A percentile compares a stretch with the other conserved stretches of the same genome.
These are phyloP conservation scores for Breviolum minutum DNA, from an alignment of 73 alveolate species.

Conservation along the genomic window DNA sequence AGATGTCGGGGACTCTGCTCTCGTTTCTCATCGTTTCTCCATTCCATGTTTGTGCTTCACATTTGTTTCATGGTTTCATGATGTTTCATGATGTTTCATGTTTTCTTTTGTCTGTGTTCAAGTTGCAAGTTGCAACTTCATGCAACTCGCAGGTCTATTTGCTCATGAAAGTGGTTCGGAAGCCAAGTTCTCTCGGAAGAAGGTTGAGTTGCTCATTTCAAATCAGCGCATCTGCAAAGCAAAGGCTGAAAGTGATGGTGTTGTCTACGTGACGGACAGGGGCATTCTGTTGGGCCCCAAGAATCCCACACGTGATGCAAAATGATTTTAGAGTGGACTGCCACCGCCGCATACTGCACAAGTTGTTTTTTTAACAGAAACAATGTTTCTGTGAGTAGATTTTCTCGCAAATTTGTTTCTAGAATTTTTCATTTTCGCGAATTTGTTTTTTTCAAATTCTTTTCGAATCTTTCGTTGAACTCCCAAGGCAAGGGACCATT, in stretches of 20 bases:
- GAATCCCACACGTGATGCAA: no score
- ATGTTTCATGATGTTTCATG: background rate
- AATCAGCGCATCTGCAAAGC: background rate
- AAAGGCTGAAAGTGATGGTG: slow-evolving; percentile 77
- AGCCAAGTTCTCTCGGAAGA: background rate
- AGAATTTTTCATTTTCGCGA: no score
- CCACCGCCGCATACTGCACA: no score
- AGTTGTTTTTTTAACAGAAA: background rate
- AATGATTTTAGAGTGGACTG: no score
- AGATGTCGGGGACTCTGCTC: slow-evolving; percentile 25
- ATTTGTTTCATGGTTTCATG: background rate
- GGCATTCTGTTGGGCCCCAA: slow-evolving; percentile 39
- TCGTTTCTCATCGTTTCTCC: no score
- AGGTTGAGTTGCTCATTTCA: background rate
- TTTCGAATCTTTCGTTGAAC: background rate
- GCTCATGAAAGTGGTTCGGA: slow-evolving; percentile 50
- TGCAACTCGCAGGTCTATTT: slow-evolving; percentile 29
- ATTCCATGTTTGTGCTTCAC: no score
- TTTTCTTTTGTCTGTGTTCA: background rate
- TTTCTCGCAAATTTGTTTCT: no score
- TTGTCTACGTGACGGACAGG: slow-evolving; percentile 77
- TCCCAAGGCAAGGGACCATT: slow-evolving; percentile 51
- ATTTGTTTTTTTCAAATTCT: background rate
- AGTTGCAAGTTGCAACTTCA: background rate
- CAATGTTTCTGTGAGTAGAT: no score